Conservation (phyloP, 805 yeast genomes). For the Candida schatavii region DNA sequence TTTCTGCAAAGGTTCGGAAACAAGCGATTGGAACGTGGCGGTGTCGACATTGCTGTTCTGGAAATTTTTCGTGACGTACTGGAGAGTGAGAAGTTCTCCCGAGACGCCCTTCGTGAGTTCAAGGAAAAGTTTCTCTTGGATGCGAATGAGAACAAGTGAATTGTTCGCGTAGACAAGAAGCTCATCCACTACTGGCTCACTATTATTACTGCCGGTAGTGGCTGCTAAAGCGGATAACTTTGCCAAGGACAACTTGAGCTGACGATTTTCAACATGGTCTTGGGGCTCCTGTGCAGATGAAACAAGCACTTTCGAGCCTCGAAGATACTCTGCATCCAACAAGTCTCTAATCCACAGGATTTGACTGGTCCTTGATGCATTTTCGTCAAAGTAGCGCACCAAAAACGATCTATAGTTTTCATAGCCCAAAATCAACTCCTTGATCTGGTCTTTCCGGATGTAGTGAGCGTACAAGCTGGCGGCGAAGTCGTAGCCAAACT, state of each 20-base stretch:
- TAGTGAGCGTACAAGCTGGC: slow-evolving; percentile 57
- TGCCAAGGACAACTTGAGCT: slow-evolving; percentile 65
- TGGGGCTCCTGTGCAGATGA: slow-evolving; percentile 31
- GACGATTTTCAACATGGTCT: slow-evolving; percentile 40
- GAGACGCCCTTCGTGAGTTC: slow-evolving; percentile 16
- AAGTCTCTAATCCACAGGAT: slow-evolving; percentile 75
- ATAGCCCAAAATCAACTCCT: slow-evolving; percentile 55
- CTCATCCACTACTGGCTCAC: slow-evolving; percentile 20
- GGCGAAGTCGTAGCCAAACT: slow-evolving; percentile 71
- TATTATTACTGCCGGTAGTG: slow-evolving; percentile 11
- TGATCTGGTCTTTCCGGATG: slow-evolving; percentile 49
- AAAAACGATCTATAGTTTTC: slow-evolving; percentile 50
- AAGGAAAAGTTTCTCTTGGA: slow-evolving; percentile 40
- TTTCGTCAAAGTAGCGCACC: slow-evolving; percentile 48
- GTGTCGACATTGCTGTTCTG: slow-evolving; percentile 13
- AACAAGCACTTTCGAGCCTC: slow-evolving; percentile 50
- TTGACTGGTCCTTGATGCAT: slow-evolving; percentile 40
- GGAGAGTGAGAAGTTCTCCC: slow-evolving; percentile 10
- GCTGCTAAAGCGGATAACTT: slow-evolving; percentile 60
- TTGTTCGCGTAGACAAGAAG: slow-evolving; percentile 46
- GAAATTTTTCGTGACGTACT: slow-evolving; percentile 15
- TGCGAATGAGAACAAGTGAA: slow-evolving; percentile 45
- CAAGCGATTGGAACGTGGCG: slow-evolving; percentile 10
- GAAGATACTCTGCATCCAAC: slow-evolving; percentile 44
- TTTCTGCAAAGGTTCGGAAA: slow-evolving; percentile 22